phyloP scores from a whole-genome alignment of 192 early-diverging fungal genomes.

The Dimargaris cristalligena region DNA sequence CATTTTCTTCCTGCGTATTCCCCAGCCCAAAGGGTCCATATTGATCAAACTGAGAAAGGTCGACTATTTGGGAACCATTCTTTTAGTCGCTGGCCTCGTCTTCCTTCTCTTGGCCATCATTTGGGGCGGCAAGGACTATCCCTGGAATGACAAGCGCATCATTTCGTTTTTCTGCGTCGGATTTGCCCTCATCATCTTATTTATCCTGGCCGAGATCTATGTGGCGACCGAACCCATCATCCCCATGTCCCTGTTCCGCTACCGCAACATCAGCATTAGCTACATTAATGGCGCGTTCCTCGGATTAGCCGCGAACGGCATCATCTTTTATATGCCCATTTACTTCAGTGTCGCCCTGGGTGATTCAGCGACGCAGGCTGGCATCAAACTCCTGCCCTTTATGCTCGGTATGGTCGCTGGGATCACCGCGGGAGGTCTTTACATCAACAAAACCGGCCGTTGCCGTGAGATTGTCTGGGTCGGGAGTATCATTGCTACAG shows the following conservation, averaged over 20 bases:
- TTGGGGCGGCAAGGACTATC: conserved; percentile 52
- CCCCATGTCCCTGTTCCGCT: conserved; percentile 34
- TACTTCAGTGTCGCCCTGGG: conserved; percentile 50
- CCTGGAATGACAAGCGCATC: conserved; percentile 46
- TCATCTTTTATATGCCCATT: conserved; percentile 43
- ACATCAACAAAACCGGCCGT: conserved; percentile 35
- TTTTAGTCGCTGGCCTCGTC: conserved; percentile 38
- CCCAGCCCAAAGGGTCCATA: conserved; percentile 18
- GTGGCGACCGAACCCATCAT: conserved; percentile 39
- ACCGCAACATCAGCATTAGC: conserved; percentile 21
- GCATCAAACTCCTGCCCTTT: conserved; percentile 59
- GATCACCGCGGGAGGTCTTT: conserved; percentile 40
- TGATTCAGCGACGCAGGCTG: conserved; percentile 43
- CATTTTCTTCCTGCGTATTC: conserved; percentile 19
- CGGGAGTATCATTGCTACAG: conserved; percentile 34
- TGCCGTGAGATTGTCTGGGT: conserved; percentile 46
- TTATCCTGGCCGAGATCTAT: conserved; percentile 27
- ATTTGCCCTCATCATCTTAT: conserved; percentile 24
- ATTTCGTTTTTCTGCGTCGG: conserved; percentile 30
- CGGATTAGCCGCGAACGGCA: conserved; percentile 12
- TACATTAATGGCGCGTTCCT: conserved; percentile 12
- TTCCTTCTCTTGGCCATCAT: conserved; percentile 51
- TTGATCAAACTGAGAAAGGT: conserved; percentile 34
- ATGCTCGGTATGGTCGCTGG: conserved; percentile 44
- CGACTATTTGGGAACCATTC: conserved; percentile 41